A percentile compares a stretch with the other conserved stretches of the same genome.
Evolutionary conservation across 2,329 filamentous ascomycete genomes (phyloP).

Genomic region (Diaporthe capsici): DNA sequence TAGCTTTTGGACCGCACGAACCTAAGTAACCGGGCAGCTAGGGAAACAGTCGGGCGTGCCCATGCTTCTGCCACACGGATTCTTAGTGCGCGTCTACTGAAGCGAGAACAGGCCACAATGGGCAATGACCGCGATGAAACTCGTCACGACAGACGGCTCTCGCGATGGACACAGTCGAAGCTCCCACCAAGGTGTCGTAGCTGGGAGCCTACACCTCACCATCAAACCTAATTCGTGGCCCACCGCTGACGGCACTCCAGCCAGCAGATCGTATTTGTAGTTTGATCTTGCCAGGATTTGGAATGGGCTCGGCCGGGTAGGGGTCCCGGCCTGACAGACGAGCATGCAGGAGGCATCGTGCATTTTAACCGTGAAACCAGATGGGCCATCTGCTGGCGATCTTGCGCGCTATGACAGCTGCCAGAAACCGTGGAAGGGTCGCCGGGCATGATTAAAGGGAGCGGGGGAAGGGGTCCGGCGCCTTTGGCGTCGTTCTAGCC

Average conservation of each 20-base stretch:
- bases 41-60: background rate
- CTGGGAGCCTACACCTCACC: slow-evolving; percentile 7
- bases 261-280: background rate
- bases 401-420: slow-evolving; percentile 34
- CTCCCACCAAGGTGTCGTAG: background rate
- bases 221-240: slow-evolving; percentile 15
- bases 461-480: slow-evolving; percentile 21
- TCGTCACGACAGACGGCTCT: background rate
- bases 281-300: background rate
- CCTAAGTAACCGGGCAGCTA: background rate
- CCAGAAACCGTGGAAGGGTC: slow-evolving; percentile 22
- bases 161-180: background rate
- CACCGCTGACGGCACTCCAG: background rate
- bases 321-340: background rate
- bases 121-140: slow-evolving; percentile 6
- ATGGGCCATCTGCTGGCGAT: slow-evolving; percentile 27
- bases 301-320: slow-evolving; percentile 22
- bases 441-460: slow-evolving; percentile 29
- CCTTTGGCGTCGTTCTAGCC: slow-evolving; percentile 24
- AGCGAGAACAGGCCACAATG: background rate
- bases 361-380: slow-evolving; percentile 32
- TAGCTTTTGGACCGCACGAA: background rate
- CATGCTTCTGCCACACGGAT: background rate
- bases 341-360: slow-evolving; percentile 28
- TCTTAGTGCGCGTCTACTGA: background rate